A percentile compares a stretch with the other conserved stretches of the same genome.
Conservation (phyloP, 768 basidiomycete species). For the Hemileccinum rubropunctum region DNA sequence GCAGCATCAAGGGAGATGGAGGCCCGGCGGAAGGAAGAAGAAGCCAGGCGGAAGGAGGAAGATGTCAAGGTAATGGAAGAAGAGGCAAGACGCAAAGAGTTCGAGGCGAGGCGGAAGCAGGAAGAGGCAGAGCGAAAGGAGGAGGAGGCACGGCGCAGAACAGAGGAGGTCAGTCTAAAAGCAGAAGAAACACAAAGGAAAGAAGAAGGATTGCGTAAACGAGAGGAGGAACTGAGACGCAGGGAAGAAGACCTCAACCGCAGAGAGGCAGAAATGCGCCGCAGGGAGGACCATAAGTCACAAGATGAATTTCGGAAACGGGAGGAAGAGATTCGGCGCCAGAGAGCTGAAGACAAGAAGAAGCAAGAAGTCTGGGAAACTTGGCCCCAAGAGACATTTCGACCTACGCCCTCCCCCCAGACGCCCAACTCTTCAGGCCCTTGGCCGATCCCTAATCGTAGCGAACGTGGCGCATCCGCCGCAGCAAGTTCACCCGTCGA, state of each 20-base stretch:
- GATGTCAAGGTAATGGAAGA: slow-evolving; percentile 27
- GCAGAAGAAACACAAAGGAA: slow-evolving; percentile 24
- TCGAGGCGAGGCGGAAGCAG: slow-evolving; percentile 31
- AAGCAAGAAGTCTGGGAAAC: slow-evolving; percentile 27
- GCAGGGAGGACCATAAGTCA: slow-evolving; percentile 25
- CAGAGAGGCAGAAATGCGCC: slow-evolving; percentile 31
- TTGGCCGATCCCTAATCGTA: slow-evolving; percentile 32
- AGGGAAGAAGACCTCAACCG: slow-evolving; percentile 33
- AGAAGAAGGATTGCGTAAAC: slow-evolving; percentile 24
- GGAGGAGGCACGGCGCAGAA: slow-evolving; percentile 26
- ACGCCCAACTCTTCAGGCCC: slow-evolving; percentile 26
- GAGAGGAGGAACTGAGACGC: slow-evolving; percentile 29
- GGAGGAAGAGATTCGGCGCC: slow-evolving; percentile 31
- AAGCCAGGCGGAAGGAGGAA: slow-evolving; percentile 21
- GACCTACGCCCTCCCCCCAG: slow-evolving; percentile 27
- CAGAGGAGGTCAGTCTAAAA: slow-evolving; percentile 25
- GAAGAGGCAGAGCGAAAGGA: slow-evolving; percentile 29
- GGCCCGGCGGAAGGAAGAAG: slow-evolving; percentile 30
- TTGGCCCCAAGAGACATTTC: slow-evolving; percentile 26
- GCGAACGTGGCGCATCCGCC: slow-evolving; percentile 32
- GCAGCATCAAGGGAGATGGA: slow-evolving; percentile 29
- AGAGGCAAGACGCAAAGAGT: slow-evolving; percentile 27
- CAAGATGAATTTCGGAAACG: slow-evolving; percentile 31
- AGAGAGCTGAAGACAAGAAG: slow-evolving; percentile 31
- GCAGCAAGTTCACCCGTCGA: slow-evolving; percentile 32